Base-by-base conservation (phyloP, 495 filamentous ascomycete genomes). In the Penicillium salamii region DNA sequence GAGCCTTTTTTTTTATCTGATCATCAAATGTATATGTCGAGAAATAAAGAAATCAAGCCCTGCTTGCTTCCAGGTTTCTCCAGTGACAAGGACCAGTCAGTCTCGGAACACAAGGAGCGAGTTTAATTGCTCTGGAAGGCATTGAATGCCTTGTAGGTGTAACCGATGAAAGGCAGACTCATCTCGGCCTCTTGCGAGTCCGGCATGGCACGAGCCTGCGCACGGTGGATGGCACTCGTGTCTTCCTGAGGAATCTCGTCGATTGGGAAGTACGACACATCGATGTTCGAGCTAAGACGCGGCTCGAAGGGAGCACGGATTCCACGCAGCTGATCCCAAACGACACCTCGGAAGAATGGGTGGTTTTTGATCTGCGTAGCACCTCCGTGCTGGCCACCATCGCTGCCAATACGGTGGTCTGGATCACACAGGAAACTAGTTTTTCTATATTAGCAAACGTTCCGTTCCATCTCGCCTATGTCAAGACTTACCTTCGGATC, bases 101-200 rank as follows among this genome's bases (percentile, higher is more conserved):
- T 54, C 52, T 49, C 53, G 37, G 39, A 42, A 31, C 26, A 29
- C 37, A 31, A 28, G 26, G 34, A 23, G 19, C 19, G 46, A 28
- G 32, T 39, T 35, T 63, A 76, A 20, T 52, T 74, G 38, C 46
- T 71, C 49, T 80, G 69, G 67, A 86, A 85, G 55, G 86, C 88
- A 72, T 96, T 92, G 70, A 98, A 98, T 49, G 93, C 87, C 78
- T 96, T 97, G 78, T 96, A 98, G 15, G 93, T 98, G 66, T 98
- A 98, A 18, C 93, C 93, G 59, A 97, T 95, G 67, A 98, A 98
- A 2, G 93, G 93, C 62, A 97, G 67, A 66, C 85, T 91, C 83
- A 97, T 89, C 78, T 97, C 95, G 11, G 84, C 82, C 44, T 79
- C 78, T 53, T 85, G 74, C 18, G 84, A 80, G 2, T 85, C 81